phyloP scores from a whole-genome alignment of 768 basidiomycete genomes.

The Daedaleopsis nitida region DNA sequence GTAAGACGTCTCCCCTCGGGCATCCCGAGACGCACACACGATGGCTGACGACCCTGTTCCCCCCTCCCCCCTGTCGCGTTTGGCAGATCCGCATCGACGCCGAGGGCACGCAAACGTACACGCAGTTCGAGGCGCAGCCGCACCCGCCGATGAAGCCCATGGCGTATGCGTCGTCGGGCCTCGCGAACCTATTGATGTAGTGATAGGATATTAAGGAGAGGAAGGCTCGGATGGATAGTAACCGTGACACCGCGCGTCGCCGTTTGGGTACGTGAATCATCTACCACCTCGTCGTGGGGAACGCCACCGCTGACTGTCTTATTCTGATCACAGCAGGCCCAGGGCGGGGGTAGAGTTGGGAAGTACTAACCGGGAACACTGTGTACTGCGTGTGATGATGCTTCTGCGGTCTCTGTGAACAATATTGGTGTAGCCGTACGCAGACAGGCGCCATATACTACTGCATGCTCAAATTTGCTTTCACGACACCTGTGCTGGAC shows the following conservation, averaged over 20 bases:
- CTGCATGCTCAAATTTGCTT: no score
- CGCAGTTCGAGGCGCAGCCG: constrained; percentile 81
- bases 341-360: not conserved
- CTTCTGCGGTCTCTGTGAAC: not conserved
- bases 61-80: not conserved
- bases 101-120: constrained; percentile 69
- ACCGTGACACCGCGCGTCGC: not conserved
- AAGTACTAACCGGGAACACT: not conserved
- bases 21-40: not conserved
- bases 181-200: constrained; percentile 73
- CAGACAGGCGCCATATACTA: no score
- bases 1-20: constrained; percentile 44
- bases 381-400: not conserved
- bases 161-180: constrained; percentile 77
- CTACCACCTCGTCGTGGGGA: not conserved
- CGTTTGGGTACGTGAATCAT: not conserved
- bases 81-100: constrained; percentile 80
- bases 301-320: not conserved
- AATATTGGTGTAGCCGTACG: not conserved
- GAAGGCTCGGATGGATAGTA: not conserved
- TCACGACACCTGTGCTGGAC: no score
- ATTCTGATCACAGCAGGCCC: not conserved
- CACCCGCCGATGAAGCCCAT: constrained; percentile 93
- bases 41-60: not conserved
- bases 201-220: constrained; percentile 2